These are phyloP conservation scores for Gymnopilus junonius DNA, from an alignment of 768 basidiomycete species.

Conservation along the genomic window DNA sequence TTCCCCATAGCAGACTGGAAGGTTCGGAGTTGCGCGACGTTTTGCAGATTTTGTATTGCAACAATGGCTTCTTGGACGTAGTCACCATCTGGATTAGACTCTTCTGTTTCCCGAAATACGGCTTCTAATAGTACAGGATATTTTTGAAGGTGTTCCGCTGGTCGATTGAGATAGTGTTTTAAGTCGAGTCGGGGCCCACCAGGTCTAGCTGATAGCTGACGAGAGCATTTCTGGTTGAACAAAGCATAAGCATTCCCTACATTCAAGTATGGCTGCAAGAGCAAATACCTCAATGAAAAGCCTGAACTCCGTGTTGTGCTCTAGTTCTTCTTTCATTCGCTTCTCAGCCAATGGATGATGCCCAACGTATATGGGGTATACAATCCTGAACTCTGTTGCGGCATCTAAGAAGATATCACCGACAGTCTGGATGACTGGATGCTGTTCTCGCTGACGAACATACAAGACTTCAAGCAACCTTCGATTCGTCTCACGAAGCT, in stretches of 20 bases:
- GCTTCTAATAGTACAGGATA: slow-evolving; percentile 89
- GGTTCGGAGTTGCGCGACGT: slow-evolving; percentile 79
- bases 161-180: slow-evolving; percentile 78
- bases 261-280: not conserved
- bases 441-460: slow-evolving; percentile 85
- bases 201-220: slow-evolving; percentile 43
- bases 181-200: slow-evolving; percentile 60
- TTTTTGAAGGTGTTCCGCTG: slow-evolving; percentile 84
- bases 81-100: slow-evolving; percentile 82
- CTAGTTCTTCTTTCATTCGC: slow-evolving; percentile 83
- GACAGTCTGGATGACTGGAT: slow-evolving; percentile 79
- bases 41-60: slow-evolving; percentile 82
- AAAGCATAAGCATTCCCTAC: not conserved
- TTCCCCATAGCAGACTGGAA: slow-evolving; percentile 91
- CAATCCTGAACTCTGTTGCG: slow-evolving; percentile 83
- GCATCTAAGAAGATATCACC: slow-evolving; percentile 90
- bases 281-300: slow-evolving; percentile 80
- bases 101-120: slow-evolving; percentile 79
- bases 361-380: slow-evolving; percentile 87
- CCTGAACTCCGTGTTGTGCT: slow-evolving; percentile 81
- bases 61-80: slow-evolving; percentile 80
- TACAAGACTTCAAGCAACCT: slow-evolving; percentile 83
- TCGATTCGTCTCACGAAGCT: slow-evolving; percentile 80
- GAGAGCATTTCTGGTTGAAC: slow-evolving; percentile 45
- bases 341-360: slow-evolving; percentile 87